Conservation (phyloP, 352 stramenopile species). For the Pythium angustatum region DNA sequence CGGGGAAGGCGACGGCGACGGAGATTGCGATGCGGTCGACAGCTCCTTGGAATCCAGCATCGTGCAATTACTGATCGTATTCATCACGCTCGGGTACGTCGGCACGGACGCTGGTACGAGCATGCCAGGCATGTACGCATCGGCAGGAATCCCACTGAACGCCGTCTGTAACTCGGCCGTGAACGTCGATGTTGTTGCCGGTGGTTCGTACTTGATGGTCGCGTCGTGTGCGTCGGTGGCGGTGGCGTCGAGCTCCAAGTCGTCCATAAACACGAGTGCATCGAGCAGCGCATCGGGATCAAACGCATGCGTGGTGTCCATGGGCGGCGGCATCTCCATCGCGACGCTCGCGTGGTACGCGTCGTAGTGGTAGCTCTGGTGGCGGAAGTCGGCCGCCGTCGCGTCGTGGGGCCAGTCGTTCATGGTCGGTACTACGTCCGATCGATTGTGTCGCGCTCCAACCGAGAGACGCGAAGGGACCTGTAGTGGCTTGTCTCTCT, state of each 20-base stretch:
- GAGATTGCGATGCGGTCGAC: background rate
- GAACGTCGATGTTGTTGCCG: background rate
- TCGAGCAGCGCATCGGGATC: slow-evolving; percentile 21
- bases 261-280: slow-evolving; percentile 26
- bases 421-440: background rate
- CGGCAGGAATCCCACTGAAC: slow-evolving; percentile 9
- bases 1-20: background rate
- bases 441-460: background rate
- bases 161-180: background rate
- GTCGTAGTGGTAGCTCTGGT: background rate
- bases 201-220: background rate
- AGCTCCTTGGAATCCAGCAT: too few relatives aligned
- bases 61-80: too few relatives aligned
- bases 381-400: too few relatives aligned
- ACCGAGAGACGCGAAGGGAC: background rate
- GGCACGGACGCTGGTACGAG: background rate
- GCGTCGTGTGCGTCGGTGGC: background rate
- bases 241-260: slow-evolving; percentile 7
- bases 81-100: background rate
- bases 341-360: background rate
- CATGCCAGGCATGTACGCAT: slow-evolving; percentile 4
- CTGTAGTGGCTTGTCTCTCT: slow-evolving; percentile 5
- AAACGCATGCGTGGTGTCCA: background rate
- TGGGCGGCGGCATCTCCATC: background rate
- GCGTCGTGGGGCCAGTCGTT: slow-evolving; percentile 1